Evolutionary conservation across 2,329 filamentous ascomycete species (phyloP).

Genomic region (Ceratocystis harringtonii): DNA sequence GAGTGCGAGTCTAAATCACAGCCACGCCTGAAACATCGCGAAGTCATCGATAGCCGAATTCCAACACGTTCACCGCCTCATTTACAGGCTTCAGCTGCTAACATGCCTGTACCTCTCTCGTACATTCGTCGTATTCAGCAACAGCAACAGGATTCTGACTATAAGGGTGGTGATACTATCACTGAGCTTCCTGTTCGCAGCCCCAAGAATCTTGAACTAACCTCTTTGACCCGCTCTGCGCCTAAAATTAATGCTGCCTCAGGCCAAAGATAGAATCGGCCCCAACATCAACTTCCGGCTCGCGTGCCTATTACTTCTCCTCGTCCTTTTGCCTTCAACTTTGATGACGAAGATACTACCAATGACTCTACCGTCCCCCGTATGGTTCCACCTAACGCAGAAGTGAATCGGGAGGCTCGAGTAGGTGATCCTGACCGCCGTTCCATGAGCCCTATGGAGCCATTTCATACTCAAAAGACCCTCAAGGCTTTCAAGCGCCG

Average conservation of each 20-base stretch:
- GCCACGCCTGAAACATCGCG: background rate
- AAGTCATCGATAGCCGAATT: background rate
- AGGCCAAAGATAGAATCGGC: slow-evolving; percentile 17
- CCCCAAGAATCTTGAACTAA: background rate
- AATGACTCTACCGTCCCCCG: background rate
- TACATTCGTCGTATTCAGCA: slow-evolving; percentile 9
- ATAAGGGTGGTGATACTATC: background rate
- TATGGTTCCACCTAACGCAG: background rate
- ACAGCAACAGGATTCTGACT: slow-evolving; percentile 4
- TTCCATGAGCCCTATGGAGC: background rate
- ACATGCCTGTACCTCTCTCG: slow-evolving; percentile 11
- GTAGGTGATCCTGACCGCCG: too few species aligned
- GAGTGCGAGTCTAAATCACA: background rate
- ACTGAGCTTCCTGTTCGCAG: background rate
- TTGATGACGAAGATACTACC: background rate
- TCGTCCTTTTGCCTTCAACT: slow-evolving; percentile 8
- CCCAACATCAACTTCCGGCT: slow-evolving; percentile 9
- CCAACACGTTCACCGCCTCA: background rate
- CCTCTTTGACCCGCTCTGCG: slow-evolving; percentile 1
- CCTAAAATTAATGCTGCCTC: slow-evolving; percentile 11
- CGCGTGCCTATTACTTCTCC: background rate
- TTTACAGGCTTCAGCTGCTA: background rate
- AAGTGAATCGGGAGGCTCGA: background rate
- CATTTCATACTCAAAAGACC: background rate
- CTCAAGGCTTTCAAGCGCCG: background rate